Evolutionary conservation across 257 asterid species (phyloP).

Genomic region (Ajuga chamaepitys): DNA sequence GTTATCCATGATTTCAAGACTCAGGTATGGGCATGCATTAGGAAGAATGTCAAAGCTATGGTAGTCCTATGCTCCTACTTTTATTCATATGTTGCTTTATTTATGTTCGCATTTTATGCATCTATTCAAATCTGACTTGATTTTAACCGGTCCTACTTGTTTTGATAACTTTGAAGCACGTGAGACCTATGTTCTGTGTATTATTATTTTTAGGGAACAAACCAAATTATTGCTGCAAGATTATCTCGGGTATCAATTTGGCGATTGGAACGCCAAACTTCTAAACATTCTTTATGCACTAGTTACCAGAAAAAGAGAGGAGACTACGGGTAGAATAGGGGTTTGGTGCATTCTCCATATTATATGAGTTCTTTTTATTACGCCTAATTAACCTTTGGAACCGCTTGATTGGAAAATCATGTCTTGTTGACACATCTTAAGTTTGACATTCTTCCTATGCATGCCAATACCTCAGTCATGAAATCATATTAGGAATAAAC

Average conservation of each 20-base stretch:
- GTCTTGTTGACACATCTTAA: too few relatives aligned
- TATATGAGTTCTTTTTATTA: not conserved
- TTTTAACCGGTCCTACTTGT: not conserved
- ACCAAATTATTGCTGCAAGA: not conserved
- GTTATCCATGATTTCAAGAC: not conserved
- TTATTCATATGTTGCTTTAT: not conserved
- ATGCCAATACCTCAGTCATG: too few relatives aligned
- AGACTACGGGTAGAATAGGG: not conserved
- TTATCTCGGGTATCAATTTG: not conserved
- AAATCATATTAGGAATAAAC: not conserved
- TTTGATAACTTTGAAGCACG: not conserved
- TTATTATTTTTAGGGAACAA: not conserved
- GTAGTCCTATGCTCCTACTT: too few relatives aligned
- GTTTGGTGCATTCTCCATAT: slow-evolving; percentile 1
- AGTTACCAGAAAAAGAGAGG: not conserved
- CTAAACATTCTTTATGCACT: slow-evolving; percentile 1
- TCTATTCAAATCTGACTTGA: slow-evolving; percentile 9
- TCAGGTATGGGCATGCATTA: slow-evolving; percentile 1
- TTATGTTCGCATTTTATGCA: not conserved
- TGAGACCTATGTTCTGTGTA: not conserved
- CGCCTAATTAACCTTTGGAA: too few relatives aligned
- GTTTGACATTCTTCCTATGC: too few relatives aligned
- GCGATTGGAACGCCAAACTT: not conserved
- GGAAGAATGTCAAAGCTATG: too few relatives aligned
- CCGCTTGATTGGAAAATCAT: too few relatives aligned